Percentiles rank a stretch among this genome's conserved stretches.
Evolutionary conservation across 2,329 filamentous ascomycete species (phyloP).

Genomic region (Aspergillus sp.): DNA sequence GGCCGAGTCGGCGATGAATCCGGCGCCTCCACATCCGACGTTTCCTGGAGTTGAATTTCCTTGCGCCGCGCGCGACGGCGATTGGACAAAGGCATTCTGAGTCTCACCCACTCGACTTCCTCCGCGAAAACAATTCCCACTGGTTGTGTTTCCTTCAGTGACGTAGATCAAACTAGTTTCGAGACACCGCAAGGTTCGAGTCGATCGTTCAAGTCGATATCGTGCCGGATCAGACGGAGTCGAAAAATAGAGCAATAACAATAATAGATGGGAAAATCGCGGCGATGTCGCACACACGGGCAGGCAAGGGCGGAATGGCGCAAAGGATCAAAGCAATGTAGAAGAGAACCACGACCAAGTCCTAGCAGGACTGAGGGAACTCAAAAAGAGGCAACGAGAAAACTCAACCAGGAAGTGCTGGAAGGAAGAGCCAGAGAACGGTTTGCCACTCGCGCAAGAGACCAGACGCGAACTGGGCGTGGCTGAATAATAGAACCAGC

Average conservation of each 20-base stretch:
- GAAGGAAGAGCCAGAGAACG: conserved; percentile 32
- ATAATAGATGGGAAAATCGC: neutral
- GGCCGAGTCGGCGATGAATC: conserved; percentile 50
- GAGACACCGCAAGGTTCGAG: neutral
- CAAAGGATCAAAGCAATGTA: neutral
- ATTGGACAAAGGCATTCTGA: conserved; percentile 43
- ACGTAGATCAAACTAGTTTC: neutral
- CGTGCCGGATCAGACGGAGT: neutral
- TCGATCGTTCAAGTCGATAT: neutral
- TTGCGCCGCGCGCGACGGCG: conserved; percentile 47
- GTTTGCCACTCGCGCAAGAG: conserved; percentile 31
- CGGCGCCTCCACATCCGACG: conserved; percentile 45
- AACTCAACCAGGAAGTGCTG: conserved; percentile 18
- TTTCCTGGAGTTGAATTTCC: conserved; percentile 45
- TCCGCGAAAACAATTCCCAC: neutral
- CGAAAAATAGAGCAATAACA: neutral
- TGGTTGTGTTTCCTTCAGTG: neutral
- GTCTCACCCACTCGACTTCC: neutral
- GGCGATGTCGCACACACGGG: neutral
- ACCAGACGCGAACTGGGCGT: conserved; percentile 20
- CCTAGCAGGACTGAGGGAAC: conserved; percentile 5
- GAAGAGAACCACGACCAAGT: conserved; percentile 1
- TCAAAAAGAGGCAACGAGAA: conserved; percentile 12
- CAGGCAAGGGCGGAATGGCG: neutral
- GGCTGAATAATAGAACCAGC: conserved; percentile 19